Base-by-base conservation (phyloP, 306 rosid species). In the Dryas alaskensis region DNA sequence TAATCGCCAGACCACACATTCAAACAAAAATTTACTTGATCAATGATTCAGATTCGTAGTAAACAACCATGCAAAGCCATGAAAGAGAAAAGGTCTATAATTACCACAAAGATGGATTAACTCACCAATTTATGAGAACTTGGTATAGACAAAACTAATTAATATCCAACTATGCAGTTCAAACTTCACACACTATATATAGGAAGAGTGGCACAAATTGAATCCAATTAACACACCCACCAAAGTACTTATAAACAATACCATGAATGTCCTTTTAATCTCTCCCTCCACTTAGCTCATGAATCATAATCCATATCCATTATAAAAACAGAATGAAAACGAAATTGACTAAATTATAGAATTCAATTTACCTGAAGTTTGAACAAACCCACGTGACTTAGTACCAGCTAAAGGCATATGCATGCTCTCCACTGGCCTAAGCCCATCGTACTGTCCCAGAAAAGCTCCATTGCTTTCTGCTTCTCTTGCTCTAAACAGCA, bases 401-500 rank as follows among this genome's bases (percentile, higher is more conserved):
- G 61, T 78, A 59, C 74, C 69, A 51, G 53, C 19, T 7, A 80
- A 76, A 54, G 75, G 62, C 46, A 70, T 52, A 57, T 73, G 87
- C 39, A 67, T 61, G 57, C 40, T 78, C 4, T 82, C 84, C 7
- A 57, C 65, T 8, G 79, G 76, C 75, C 89, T 80, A 74, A 80
- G 87, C 4, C 90, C 87, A 66, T 73, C 76, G 57, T 69, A 72
- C 8, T 71, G 86, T 55, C 25, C 72, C 70, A 73, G 55, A 71
- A 79, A 70, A 12, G 78, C 74, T 12, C 80, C 80, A 78, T 50
- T 25, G 59, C 17, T 72, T 39, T 75, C 81, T 10, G 75, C 70
- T 39, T 76, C 84, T 16, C 48, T 73, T 22, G 64, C 67, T 78
- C 84, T 49, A n/a, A 78, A 67, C 68, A 87, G 60, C 16, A 83